Evolutionary conservation across 1,284 basidiomycete species (phyloP), one percentile per base, ranked within the genome.

Genomic region (Puccinia novopanici): DNA sequence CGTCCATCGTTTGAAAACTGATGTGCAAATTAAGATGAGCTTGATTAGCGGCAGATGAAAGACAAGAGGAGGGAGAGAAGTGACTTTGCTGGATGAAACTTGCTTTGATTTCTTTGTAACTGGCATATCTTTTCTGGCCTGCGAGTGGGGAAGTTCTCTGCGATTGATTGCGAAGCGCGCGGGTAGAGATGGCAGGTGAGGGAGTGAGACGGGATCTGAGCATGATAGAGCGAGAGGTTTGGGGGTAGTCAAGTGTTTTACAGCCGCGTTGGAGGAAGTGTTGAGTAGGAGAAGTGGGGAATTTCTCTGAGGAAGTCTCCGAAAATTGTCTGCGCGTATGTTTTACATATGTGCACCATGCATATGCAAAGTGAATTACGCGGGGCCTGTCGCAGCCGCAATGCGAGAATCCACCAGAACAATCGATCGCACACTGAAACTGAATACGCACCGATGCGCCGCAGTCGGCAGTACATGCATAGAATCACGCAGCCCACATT

Each of bases 1-100:
- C 96, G 90, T 81, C 95, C 95, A 83, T 96, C 93, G 87, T 98
- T 95, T 85, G 92, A 93, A 88, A 98, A 98, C 89, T 93, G 92
- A n/a, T n/a, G 48, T 68, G 24, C 42, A 34, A 12, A 48, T 22
- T 3, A 12, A 30, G 30, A 45, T 68, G 17, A 50, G 5, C 22
- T 6, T 50, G 22, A 17, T 48, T 68, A 67, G 63, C 9, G 8
- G n/a, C 17, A 5, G 22, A 17, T 42, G 24, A 12, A 24, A 5
- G 22, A 13, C 10, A 19, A 24, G 3, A 68, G 24, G 4, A 13
- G 42, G 52, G 27, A 22, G 24, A 55, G 13, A 27, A 57, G 40
- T 27, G 54, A 55, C 59, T 75, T 67, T 22, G n/a, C 30, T 13
- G 17, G 50, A 52, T 52, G 45, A 40, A 75, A 63, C 80, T 81